These are phyloP conservation scores for Canavalia ensiformis DNA, from an alignment of 306 rosid species.

Conservation along the genomic window DNA sequence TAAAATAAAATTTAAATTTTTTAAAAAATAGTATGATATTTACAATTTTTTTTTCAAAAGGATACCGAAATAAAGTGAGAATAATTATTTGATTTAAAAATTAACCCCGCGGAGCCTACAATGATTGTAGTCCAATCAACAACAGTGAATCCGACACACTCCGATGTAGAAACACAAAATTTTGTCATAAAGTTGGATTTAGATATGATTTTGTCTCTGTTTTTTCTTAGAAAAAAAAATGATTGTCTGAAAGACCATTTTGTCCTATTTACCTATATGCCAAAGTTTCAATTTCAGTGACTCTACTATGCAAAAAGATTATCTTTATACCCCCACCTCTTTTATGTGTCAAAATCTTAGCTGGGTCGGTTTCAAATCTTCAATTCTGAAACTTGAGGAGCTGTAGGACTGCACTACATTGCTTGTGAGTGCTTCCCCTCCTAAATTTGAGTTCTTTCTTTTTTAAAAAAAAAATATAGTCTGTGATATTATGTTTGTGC, in stretches of 20 bases:
- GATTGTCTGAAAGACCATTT: conserved; percentile 29
- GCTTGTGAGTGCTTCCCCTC: conserved; percentile 1
- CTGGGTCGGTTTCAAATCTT: conserved; percentile 35
- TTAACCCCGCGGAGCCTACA: background rate
- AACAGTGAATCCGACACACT: conserved; percentile 32
- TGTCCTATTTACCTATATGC: conserved; percentile 13
- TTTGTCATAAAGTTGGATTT: conserved; percentile 30
- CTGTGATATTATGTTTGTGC: background rate
- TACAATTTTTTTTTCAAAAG: background rate
- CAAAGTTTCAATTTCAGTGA: conserved; percentile 32
- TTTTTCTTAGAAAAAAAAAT: background rate
- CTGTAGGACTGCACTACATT: conserved; percentile 14
- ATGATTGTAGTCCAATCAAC: background rate
- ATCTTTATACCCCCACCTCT: background rate
- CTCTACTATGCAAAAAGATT: conserved; percentile 19
- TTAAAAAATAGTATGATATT: background rate
- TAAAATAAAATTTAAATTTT: background rate
- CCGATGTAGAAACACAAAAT: conserved; percentile 33
- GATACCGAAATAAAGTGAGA: background rate
- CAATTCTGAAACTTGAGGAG: conserved; percentile 5
- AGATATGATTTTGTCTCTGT: conserved; percentile 17
- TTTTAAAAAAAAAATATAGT: background rate
- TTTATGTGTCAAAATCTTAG: conserved; percentile 15
- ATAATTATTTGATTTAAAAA: conserved; percentile 22
- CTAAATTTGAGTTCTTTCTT: background rate